These are phyloP conservation scores for Chlorencoelia australis DNA, from an alignment of 2,329 filamentous ascomycete genomes.

Conservation along the genomic window DNA sequence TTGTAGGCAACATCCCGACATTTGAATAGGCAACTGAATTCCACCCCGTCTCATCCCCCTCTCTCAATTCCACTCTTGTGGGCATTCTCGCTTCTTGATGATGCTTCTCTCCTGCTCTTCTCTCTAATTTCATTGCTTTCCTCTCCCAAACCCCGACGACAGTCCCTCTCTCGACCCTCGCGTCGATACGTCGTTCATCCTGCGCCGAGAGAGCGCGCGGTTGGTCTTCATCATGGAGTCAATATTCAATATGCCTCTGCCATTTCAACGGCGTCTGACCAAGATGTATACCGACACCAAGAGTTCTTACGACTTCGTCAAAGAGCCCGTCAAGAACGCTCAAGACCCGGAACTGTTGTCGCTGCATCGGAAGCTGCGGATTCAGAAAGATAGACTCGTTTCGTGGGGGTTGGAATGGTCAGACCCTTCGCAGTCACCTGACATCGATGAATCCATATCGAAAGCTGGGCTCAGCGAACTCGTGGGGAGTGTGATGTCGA, in stretches of 20 bases:
- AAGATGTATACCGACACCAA: conserved; percentile 76
- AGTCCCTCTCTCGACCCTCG: too few relatives aligned
- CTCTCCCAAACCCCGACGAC: too few relatives aligned
- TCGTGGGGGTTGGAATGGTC: conserved; percentile 78
- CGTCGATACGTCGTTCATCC: too few relatives aligned
- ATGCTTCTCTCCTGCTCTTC: too few relatives aligned
- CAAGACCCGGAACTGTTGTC: conserved; percentile 60
- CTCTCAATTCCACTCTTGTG: too few relatives aligned
- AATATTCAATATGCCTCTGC: conserved; percentile 20
- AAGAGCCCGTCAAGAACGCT: conserved; percentile 50
- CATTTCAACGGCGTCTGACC: conserved; percentile 52
- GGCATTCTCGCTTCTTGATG: too few relatives aligned
- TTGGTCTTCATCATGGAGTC: too few relatives aligned
- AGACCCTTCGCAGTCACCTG: conserved; percentile 54
- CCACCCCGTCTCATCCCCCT: too few relatives aligned
- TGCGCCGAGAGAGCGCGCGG: too few relatives aligned
- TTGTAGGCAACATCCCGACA: too few relatives aligned
- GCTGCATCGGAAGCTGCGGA: conserved; percentile 65
- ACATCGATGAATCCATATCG: conserved; percentile 62
- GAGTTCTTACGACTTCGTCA: conserved; percentile 64
- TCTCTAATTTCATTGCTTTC: too few relatives aligned
- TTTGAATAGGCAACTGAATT: too few relatives aligned
- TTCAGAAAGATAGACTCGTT: conserved; percentile 62
- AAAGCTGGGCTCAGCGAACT: conserved; percentile 67
- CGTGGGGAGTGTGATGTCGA: conserved; percentile 68